These are phyloP conservation scores for Petasospora fabianii DNA, from an alignment of 1,139 yeast species.

Conservation along the genomic window DNA sequence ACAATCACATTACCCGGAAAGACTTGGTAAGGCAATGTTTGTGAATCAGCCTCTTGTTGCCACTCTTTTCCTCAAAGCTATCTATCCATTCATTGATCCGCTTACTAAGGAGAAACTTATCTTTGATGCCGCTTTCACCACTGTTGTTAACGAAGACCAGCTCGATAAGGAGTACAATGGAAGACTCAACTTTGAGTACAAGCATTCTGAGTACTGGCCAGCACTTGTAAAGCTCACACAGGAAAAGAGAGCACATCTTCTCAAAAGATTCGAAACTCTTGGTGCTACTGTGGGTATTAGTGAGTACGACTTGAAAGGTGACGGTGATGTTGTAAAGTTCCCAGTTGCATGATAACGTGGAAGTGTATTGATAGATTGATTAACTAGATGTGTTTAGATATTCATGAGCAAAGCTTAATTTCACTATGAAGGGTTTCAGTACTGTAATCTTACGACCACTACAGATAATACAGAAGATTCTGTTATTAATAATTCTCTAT, in stretches of 20 bases:
- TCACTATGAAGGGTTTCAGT: too few relatives aligned
- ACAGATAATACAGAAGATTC: too few relatives aligned
- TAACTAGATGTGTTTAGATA: too few relatives aligned
- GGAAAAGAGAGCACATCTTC: slow-evolving; percentile 49
- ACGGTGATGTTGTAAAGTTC: slow-evolving; percentile 1
- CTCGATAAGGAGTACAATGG: slow-evolving; percentile 86
- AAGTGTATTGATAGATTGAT: too few relatives aligned
- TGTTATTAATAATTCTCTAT: too few relatives aligned
- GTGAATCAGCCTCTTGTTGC: slow-evolving; percentile 93
- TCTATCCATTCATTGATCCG: slow-evolving; percentile 94
- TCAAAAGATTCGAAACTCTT: slow-evolving; percentile 58
- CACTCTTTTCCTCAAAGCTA: slow-evolving; percentile 82
- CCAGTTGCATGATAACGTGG: slow-evolving; percentile 5
- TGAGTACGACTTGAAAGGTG: slow-evolving; percentile 74
- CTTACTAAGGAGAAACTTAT: slow-evolving; percentile 87
- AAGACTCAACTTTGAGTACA: slow-evolving; percentile 72
- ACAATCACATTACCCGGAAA: slow-evolving; percentile 90
- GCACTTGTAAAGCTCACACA: slow-evolving; percentile 57
- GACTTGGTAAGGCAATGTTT: slow-evolving; percentile 85
- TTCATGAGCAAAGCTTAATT: too few relatives aligned
- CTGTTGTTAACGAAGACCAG: slow-evolving; percentile 74
- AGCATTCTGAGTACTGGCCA: slow-evolving; percentile 80
- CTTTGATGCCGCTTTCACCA: slow-evolving; percentile 80
- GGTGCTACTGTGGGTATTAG: slow-evolving; percentile 76
- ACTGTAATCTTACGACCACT: too few relatives aligned